A percentile compares a stretch with the other conserved stretches of the same genome.
These are phyloP conservation scores for Babesia ovata DNA, from an alignment of 169 alveolate genomes.

Conservation along the genomic window DNA sequence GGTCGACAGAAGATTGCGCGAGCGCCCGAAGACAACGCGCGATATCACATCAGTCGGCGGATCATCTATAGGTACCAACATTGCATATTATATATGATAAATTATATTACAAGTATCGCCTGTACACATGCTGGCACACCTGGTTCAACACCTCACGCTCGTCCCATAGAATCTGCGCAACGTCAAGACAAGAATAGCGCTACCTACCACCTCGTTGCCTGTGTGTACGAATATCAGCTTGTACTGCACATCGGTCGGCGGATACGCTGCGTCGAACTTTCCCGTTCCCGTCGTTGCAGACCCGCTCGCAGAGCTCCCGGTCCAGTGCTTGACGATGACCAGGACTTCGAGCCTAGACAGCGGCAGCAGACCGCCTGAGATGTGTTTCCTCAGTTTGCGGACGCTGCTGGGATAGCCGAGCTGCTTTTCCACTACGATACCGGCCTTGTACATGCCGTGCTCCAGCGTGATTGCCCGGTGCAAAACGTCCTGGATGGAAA, in stretches of 20 bases:
- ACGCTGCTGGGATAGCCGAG: conserved; percentile 35
- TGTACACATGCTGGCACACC: conserved; percentile 50
- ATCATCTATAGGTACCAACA: conserved; percentile 43
- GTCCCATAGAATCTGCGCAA: conserved; percentile 31
- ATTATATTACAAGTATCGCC: conserved; percentile 13
- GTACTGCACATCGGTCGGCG: conserved; percentile 31
- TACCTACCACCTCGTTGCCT: conserved; percentile 38
- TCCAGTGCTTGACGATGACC: conserved; percentile 20
- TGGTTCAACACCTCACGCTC: conserved; percentile 41
- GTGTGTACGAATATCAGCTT: conserved; percentile 16
- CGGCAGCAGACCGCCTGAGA: conserved; percentile 23
- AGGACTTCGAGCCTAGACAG: conserved; percentile 39
- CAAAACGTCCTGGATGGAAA: conserved; percentile 32
- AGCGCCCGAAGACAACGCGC: conserved; percentile 55
- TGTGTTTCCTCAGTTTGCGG: conserved; percentile 35
- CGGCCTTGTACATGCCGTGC: conserved; percentile 29
- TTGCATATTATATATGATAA: not conserved
- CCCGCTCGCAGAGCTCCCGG: not conserved
- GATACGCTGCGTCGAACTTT: not conserved
- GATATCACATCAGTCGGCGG: conserved; percentile 60
- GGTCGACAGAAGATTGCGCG: conserved; percentile 58
- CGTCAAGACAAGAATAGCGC: not conserved
- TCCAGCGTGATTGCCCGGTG: conserved; percentile 41
- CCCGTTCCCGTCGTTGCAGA: not conserved
- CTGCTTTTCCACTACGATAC: conserved; percentile 48